A percentile compares a stretch with the other conserved stretches of the same genome.
phyloP scores from a whole-genome alignment of 2,329 filamentous ascomycete genomes.

The Colletotrichum noveboracense region DNA sequence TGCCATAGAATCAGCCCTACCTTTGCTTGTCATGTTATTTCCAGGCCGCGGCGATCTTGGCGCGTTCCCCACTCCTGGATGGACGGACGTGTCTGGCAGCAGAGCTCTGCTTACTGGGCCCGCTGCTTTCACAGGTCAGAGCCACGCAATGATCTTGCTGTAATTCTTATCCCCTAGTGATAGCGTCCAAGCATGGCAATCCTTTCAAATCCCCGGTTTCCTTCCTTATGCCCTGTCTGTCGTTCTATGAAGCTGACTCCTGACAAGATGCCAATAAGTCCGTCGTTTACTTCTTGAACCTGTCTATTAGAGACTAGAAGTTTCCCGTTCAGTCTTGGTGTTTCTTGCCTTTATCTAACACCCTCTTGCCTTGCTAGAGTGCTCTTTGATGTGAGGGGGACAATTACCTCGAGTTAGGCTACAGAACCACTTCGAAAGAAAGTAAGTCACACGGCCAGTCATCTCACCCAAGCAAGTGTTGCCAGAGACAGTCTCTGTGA shows the following conservation, averaged over 20 bases:
- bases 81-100: not conserved
- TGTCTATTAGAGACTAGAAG: not conserved
- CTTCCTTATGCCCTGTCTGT: not conserved
- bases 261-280: not conserved
- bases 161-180: not conserved
- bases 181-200: not conserved
- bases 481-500: not conserved
- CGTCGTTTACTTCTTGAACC: not conserved
- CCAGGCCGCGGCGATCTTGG: not conserved
- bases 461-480: not conserved
- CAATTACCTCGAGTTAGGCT: not conserved
- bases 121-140: not conserved
- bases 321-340: not conserved
- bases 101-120: not conserved
- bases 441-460: not conserved
- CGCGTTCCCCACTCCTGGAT: not conserved
- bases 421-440: not conserved
- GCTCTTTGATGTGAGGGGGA: not conserved
- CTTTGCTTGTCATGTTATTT: not conserved
- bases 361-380: not conserved
- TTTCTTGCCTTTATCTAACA: not conserved
- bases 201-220: not conserved
- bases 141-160: not conserved
- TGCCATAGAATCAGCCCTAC: not conserved
- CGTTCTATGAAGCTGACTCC: not conserved